A percentile compares a stretch with the other conserved stretches of the same genome.
These are phyloP conservation scores for Fraxinus angustifolia DNA, from an alignment of 305 asterid species.

Conservation along the genomic window DNA sequence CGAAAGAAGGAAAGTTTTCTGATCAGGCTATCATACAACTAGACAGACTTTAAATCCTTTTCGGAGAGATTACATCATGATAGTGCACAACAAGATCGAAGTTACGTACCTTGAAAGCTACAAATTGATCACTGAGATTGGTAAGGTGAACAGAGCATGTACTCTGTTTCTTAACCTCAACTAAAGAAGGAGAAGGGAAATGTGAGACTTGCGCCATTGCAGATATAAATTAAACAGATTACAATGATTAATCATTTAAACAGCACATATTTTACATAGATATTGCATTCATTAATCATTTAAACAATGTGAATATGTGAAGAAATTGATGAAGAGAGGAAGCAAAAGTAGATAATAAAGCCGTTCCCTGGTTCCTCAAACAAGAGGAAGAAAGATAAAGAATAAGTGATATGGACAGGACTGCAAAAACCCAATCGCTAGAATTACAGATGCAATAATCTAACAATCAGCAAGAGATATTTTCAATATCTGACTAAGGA, in stretches of 20 bases:
- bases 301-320: constrained; percentile 8
- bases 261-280: background rate
- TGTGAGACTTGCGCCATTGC: constrained; percentile 18
- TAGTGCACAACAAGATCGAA: constrained; percentile 19
- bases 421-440: background rate
- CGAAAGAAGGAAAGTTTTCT: constrained; percentile 6
- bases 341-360: background rate
- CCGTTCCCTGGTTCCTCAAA: constrained; percentile 1
- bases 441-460: background rate
- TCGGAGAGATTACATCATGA: constrained; percentile 8
- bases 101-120: constrained; percentile 76
- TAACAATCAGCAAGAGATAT: background rate
- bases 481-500: background rate
- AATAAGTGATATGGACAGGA: background rate
- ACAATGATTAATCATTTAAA: background rate
- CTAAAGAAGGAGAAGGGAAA: constrained; percentile 41
- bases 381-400: constrained; percentile 4
- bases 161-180: constrained; percentile 85
- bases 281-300: constrained; percentile 45
- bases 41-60: background rate
- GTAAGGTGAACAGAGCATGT: constrained; percentile 57
- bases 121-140: constrained; percentile 71
- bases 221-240: background rate
- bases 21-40: constrained; percentile 8
- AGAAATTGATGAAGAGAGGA: constrained; percentile 19